phyloP scores from a whole-genome alignment of 331 rosid genomes.

The Erythrophleum ivorense region DNA sequence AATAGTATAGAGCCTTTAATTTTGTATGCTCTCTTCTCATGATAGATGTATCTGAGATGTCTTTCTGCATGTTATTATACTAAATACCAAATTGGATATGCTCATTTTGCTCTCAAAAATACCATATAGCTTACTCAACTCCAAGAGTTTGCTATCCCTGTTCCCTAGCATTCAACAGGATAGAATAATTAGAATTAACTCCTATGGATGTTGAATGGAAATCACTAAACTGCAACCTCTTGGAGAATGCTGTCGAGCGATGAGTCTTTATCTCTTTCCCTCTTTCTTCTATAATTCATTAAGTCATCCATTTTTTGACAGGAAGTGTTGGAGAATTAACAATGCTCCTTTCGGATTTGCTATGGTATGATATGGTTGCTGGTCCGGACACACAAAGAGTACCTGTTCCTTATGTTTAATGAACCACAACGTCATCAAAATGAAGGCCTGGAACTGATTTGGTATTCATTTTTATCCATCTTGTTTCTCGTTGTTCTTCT shows the following conservation, averaged over 20 bases:
- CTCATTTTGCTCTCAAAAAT: neutral
- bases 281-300: neutral
- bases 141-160: neutral
- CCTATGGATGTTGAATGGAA: neutral
- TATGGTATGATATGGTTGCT: slow-evolving; percentile 85
- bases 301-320: slow-evolving; percentile 41
- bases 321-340: slow-evolving; percentile 86
- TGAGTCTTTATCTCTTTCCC: neutral
- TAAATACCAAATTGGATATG: neutral
- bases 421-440: slow-evolving; percentile 31
- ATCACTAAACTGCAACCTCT: neutral
- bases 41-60: neutral
- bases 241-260: neutral
- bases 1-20: slow-evolving; percentile 21
- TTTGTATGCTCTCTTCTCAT: slow-evolving; percentile 17
- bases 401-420: slow-evolving; percentile 54
- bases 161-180: neutral
- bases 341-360: slow-evolving; percentile 73
- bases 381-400: slow-evolving; percentile 70
- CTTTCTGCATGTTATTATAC: neutral
- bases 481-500: slow-evolving; percentile 33
- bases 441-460: slow-evolving; percentile 26
- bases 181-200: neutral
- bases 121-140: neutral
- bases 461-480: slow-evolving; percentile 33